A percentile compares a stretch with the other conserved stretches of the same genome.
Evolutionary conservation across 2,329 filamentous ascomycete genomes (phyloP).

Genomic region (Neofusicoccum kwambonambiense): DNA sequence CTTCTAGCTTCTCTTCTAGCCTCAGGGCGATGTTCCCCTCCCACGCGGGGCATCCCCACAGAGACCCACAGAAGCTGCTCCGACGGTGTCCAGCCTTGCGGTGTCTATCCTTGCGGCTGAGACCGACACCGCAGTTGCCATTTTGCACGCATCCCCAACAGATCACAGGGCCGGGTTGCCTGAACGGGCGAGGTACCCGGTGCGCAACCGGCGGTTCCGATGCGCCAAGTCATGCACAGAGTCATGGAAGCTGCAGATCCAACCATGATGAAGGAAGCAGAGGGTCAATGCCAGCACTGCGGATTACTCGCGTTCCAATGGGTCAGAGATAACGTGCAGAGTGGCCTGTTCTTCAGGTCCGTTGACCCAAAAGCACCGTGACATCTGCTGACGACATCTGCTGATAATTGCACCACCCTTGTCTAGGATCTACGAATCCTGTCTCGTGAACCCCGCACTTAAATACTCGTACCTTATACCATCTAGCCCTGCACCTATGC

Average conservation of each 20-base stretch:
- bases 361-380: not conserved
- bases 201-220: not conserved
- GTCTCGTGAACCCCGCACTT: not conserved
- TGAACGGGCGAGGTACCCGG: not conserved
- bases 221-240: not conserved
- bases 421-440: conserved; percentile 2
- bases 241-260: conserved; percentile 7
- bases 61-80: not conserved
- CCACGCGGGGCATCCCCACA: not conserved
- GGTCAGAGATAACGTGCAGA: not conserved
- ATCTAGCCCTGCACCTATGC: not conserved
- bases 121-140: not conserved
- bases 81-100: not conserved
- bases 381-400: conserved; percentile 10
- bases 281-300: not conserved
- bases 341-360: not conserved
- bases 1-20: not conserved
- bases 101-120: not conserved
- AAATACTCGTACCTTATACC: not conserved
- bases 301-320: not conserved
- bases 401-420: conserved; percentile 11
- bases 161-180: not conserved
- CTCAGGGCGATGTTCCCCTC: too few species aligned
- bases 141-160: not conserved
- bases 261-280: not conserved